A percentile compares a stretch with the other conserved stretches of the same genome.
Conservation (phyloP, 2,329 filamentous ascomycete genomes). For the Fusarium equiseti region DNA sequence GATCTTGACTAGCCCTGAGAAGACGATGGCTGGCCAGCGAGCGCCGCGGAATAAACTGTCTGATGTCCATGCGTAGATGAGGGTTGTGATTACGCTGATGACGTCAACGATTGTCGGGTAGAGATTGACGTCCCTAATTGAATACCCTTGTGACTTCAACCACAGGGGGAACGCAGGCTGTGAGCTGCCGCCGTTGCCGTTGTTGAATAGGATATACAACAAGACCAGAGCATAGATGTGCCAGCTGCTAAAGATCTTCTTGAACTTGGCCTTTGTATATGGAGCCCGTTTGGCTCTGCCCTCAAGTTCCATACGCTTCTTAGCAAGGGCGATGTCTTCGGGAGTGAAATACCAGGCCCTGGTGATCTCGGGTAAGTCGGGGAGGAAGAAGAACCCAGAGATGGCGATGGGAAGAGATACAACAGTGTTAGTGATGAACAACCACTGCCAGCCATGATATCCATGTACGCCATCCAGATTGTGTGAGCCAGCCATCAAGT, state of each 20-base stretch:
- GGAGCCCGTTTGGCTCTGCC: constrained; percentile 57
- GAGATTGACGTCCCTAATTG: constrained; percentile 59
- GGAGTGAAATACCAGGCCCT: constrained; percentile 48
- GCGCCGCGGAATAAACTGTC: constrained; percentile 69
- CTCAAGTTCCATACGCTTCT: constrained; percentile 54
- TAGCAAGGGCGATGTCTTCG: constrained; percentile 46
- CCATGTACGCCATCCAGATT: constrained; percentile 56
- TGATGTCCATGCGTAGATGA: constrained; percentile 75
- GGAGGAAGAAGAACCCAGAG: constrained; percentile 51
- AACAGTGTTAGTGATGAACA: constrained; percentile 54
- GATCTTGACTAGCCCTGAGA: constrained; percentile 61
- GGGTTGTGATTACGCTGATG: constrained; percentile 67
- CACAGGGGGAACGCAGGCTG: constrained; percentile 69
- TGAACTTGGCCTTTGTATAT: constrained; percentile 63
- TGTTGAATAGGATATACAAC: constrained; percentile 75
- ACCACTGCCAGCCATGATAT: constrained; percentile 61
- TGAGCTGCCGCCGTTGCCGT: constrained; percentile 60
- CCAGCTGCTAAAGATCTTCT: constrained; percentile 73
- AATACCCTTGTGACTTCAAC: constrained; percentile 60
- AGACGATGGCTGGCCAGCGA: constrained; percentile 74
- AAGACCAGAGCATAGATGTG: constrained; percentile 71
- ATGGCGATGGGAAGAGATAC: constrained; percentile 53
- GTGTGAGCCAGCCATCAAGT: constrained; percentile 58
- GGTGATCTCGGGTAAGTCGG: constrained; percentile 47
- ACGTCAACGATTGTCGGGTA: constrained; percentile 71